Base-by-base conservation (phyloP, 148 eudicot species). In the Fagopyrum esculentum region DNA sequence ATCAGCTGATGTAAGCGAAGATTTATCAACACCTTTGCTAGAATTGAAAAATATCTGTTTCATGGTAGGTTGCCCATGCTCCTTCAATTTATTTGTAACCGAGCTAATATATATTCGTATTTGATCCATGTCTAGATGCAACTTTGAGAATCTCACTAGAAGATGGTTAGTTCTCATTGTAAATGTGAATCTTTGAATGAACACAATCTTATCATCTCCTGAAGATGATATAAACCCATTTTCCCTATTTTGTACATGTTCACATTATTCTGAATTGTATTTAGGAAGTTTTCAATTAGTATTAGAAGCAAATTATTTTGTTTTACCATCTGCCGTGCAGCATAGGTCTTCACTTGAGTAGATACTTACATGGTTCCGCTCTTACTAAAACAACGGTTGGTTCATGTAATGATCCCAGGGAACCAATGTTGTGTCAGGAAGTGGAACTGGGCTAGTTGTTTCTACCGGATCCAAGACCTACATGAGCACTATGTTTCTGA, bases 1-100 rank as follows among this genome's bases (percentile, higher is more conserved):
- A 79, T 77, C 86, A 78, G 86, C 86, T 40, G 83, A 85, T 12
- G 76, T 77, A 59, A 77, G 73, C 71, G 88, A 85, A 81, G 83
- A 81, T 77, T 79, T 63, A 45, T 77, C 81, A 78, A 85, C 83
- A 13, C 86, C 86, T 60, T 75, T 85, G 74, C 81, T 85, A 66
- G 86, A 85, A 73, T 75, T 85, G 84, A 83, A 79, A 76, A 85
- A 85, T 71, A 85, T 85, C 46, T 85, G 88, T 73, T 83, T 83
- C 83, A 81, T 85, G 88, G 88, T 83, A 83, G 63, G 69, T 79
- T 54, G 61, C 16, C 51, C 48, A 22, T 51, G 47, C 45, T 29
- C 69, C 69, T 63, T 52, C 26, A 17, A 71, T 17, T 48, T 74
- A 4, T 63, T 49, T 70, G 74, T 30, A 66, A 35, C 9, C 40